Evolutionary conservation across 1,139 yeast species (phyloP), one percentile per base, ranked within the genome.

Genomic region (Entelexis sorbosivorans): DNA sequence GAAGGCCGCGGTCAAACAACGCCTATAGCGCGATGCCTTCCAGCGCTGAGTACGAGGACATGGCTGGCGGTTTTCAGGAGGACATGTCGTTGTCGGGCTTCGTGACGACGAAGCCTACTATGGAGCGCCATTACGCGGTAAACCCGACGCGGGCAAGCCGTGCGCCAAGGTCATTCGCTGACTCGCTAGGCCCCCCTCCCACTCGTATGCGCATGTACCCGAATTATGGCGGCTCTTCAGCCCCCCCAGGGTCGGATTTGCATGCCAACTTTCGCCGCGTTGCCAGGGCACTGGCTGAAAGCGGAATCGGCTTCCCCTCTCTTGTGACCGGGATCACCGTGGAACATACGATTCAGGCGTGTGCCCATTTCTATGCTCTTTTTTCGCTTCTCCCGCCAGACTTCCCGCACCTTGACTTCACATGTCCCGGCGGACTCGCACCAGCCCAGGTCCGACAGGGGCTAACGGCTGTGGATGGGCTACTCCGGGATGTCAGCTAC

Each of bases 321-420:
- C 31, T 36, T 9, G 5, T 36, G 5, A 13, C 36, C 6, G 24
- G 31, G 38, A 36, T 42, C 9, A 19, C 45, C 8, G 19, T 28
- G 5, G 45, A 42, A 2, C 45, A 42, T 9, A 38, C 45, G 2
- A 42, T 42, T 14, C 45, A 42, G 36, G 54, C 51, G 2, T 33
- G 46, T 11, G 32, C 32, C 10, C 42, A 43, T n/a, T 39, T 35
- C 35, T 51, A 34, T 34, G 34, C 17, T 22, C 47, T 24, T 17
- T 17, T 44, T 10, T 26, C 44, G 19, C 52, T 47, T 7, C n/a
- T 44, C 16, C 50, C 52, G 11, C n/a, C 28, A 3, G 28, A 38
- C 11, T 36, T 40, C 22, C 33, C 46, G 26, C 28, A 19, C 7
- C 29, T 42, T 5, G 45, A 42, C 19, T 42, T 42, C 36, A 42